Base-by-base conservation (phyloP, 2,329 filamentous ascomycete genomes). In the Verticillium isaacii region DNA sequence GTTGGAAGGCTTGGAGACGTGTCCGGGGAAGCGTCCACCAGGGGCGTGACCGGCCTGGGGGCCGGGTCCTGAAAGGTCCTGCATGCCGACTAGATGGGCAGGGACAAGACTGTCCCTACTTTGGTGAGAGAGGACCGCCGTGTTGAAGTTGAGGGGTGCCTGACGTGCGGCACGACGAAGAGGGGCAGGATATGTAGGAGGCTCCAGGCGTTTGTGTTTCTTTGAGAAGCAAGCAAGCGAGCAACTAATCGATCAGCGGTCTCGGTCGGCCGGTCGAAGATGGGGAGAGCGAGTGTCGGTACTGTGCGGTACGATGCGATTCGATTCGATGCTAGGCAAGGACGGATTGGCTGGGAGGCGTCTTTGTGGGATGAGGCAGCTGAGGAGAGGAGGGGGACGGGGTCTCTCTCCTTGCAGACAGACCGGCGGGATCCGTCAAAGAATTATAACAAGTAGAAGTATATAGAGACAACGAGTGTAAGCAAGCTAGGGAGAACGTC, bases 31-130 rank as follows among this genome's bases (percentile, higher is more conserved):
- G 79, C 86, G 91, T 75, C 74, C 82, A 70, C 72, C 81, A 69
- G 77, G 80, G 72, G 77, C 82, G 68, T 81, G 83, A 72, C 80
- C 85, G 61, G 83, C 81, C 68, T 85, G 84, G 17, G 32, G 58
- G 67, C 85, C 82, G 68, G 84, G 81, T 68, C 83, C 82, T 71
- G 91, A 88, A 78, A 92, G 87, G 78, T 91, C 90, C 86, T 96
- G 93, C 93, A 97, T 97, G 79, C 87, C 88, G 81, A 94, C 87
- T 74, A 92, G 84, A 82, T 93, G 90, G 84, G 89, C 89, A 80
- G 89, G 91, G 89, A 92, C 88, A 82, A 91, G 86, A 77, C 83
- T 89, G 90, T 94, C 91, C 91, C 89, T 87, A 80, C 86, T 80
- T 77, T 83, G 82, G 78, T 89, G 87, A 77, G 89, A 90, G 82